Conservation (phyloP, 306 rosid species). For the Prunus kanzakura region DNA sequence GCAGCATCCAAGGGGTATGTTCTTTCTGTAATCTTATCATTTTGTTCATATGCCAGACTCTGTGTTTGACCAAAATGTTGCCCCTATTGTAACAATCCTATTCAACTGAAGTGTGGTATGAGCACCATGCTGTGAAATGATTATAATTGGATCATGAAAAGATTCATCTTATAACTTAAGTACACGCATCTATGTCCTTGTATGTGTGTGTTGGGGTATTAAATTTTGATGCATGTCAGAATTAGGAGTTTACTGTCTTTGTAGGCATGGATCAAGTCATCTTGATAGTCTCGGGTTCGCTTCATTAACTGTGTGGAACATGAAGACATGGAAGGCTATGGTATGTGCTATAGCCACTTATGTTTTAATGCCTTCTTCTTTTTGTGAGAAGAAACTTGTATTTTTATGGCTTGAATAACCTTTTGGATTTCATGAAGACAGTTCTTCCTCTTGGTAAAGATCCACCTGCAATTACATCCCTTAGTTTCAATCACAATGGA, state of each 20-base stretch:
- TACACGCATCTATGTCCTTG: background rate
- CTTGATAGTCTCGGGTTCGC: constrained; percentile 70
- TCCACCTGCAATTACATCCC: constrained; percentile 94
- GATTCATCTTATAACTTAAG: background rate
- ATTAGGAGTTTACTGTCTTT: constrained; percentile 24
- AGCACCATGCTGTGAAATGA: constrained; percentile 6
- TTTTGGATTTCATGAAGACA: constrained; percentile 73
- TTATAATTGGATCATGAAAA: background rate
- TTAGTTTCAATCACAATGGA: constrained; percentile 96
- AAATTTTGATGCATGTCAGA: constrained; percentile 15
- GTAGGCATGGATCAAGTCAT: constrained; percentile 60
- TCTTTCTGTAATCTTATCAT: constrained; percentile 9
- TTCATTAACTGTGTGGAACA: constrained; percentile 92
- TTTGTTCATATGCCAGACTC: constrained; percentile 4
- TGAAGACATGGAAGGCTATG: constrained; percentile 95
- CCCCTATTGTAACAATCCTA: constrained; percentile 5
- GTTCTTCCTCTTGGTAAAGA: constrained; percentile 98
- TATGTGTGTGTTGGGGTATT: constrained; percentile 8
- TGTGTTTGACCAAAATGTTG: background rate
- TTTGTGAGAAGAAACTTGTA: background rate
- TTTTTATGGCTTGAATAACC: constrained; percentile 39
- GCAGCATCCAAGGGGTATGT: constrained; percentile 92
- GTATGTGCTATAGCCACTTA: constrained; percentile 38
- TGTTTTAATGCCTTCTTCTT: background rate
- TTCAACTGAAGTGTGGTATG: constrained; percentile 2